Conservation (phyloP, 352 stramenopile species). For the Phytophthora vignae region DNA sequence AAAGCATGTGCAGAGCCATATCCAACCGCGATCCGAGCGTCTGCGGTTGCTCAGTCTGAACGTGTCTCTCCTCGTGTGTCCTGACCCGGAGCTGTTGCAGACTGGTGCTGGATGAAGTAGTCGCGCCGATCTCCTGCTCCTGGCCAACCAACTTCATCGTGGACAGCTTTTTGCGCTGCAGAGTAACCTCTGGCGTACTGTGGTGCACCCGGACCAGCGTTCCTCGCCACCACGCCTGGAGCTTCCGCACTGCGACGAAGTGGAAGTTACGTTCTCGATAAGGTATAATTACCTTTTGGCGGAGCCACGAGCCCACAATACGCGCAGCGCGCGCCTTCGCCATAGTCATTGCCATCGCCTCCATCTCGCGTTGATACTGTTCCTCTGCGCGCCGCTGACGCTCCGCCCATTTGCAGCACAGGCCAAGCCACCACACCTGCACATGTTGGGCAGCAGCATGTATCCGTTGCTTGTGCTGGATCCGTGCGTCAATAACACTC, state of each 20-base stretch:
- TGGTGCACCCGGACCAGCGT: conserved; percentile 64
- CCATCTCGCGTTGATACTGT: conserved; percentile 35
- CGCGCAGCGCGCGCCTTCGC: conserved; percentile 32
- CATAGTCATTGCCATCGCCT: conserved; percentile 32
- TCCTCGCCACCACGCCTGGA: conserved; percentile 83
- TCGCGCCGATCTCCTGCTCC: background rate
- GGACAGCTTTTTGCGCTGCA: conserved; percentile 65
- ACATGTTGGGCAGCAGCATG: conserved; percentile 30
- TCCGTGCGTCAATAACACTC: conserved; percentile 28
- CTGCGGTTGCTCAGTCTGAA: conserved; percentile 45
- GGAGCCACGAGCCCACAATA: conserved; percentile 40
- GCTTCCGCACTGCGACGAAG: conserved; percentile 31
- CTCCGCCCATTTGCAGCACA: conserved; percentile 49
- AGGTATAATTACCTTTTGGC: conserved; percentile 34
- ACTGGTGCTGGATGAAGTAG: conserved; percentile 8
- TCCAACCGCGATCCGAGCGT: conserved; percentile 71
- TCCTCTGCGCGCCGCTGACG: conserved; percentile 32
- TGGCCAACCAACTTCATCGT: conserved; percentile 58
- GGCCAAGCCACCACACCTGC: conserved; percentile 54
- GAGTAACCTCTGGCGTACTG: conserved; percentile 45
- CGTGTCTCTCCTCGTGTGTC: conserved; percentile 18
- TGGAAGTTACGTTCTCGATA: conserved; percentile 36
- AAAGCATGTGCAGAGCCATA: conserved; percentile 75
- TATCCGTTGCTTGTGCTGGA: conserved; percentile 28
- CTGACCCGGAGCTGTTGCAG: conserved; percentile 30